Base-by-base conservation (phyloP, 495 filamentous ascomycete species). In the Aspergillus saccharolyticus region DNA sequence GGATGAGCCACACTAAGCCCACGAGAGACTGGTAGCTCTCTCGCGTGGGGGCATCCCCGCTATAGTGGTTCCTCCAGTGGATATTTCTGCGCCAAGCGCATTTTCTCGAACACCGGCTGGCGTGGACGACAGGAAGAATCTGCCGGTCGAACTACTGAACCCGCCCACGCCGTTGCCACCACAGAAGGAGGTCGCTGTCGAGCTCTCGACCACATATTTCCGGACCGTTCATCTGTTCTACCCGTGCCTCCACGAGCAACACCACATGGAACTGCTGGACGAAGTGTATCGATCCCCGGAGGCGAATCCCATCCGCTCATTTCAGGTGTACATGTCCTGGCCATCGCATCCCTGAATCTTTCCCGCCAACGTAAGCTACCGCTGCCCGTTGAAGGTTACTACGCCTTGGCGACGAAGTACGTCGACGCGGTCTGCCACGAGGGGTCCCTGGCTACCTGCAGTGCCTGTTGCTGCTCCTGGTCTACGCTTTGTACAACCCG, bases 281-380 rank as follows among this genome's bases (percentile, higher is more conserved):
- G 63, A 54, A 15, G 59, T 78, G 19, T 77, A 76, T 48, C 50
- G 57, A 1, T 53, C 53, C 2, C 55, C 62, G 9, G 58, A 52
- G 18, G 53, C 44, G 3, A 54, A 65, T 21, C 64, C 70, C 7
- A 42, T 66, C 1, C 63, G 57, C 6, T 58, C 58, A 14, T 78
- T 76, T 47, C 76, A 78, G 44, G 68, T 76, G 4, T 74, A 71
- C 54, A 76, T 79, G 73, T 79, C 9, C 52, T 79, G 2, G 74
- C 76, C 6, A 73, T 79, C 53, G 66, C 72, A 2, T 67, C 76
- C 2, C 69, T 70, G n/a, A 69, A 76, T 50, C 63, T 77, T 3
- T 76, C 74, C 1, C 62, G 74, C 1, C 66, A 72, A 16, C 68
- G 70, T 53, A 73, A 73, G 42, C 49, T 75, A 20, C 69, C 65